Evolutionary conservation across 192 early-diverging fungal genomes (phyloP), one percentile per base, ranked within the genome.

Genomic region (Phlyctochytrium bullatum): DNA sequence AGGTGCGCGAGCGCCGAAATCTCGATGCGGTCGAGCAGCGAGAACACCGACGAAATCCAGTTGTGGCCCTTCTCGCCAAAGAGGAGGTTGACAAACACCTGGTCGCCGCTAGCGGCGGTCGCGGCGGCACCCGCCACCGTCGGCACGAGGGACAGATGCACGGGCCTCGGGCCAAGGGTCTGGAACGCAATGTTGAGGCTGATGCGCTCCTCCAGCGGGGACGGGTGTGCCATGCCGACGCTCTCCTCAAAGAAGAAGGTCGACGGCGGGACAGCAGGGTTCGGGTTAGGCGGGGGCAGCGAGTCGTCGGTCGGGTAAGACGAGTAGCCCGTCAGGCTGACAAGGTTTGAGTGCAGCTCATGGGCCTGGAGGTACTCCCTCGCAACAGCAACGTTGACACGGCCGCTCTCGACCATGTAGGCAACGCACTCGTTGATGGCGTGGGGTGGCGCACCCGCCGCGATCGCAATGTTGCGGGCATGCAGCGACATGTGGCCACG

Each of bases 371-470:
- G 72, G 65, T 89, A 89, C 27, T 84, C 82, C 23, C 80, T 73
- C 0, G 88, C 89, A 27, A 86, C 79, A 17, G 78, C 73, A 17
- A 86, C 68, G 27, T 77, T 83, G 62, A 91, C 89, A 20, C 77
- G 76, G 30, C 79, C 82, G 27, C 75, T 83, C 34, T 88, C 85
- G 35, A 91, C 83, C 89, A 91, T 91, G 62, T 78, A 83, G 2
- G 79, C 77, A 1, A 87, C 85, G 35, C 88, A 85, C 59, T 87
- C 87, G 25, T 79, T 81, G 33, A 91, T 85, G 6, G 86, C 79
- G 30, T 83, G 80, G 3, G 86, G 58, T 23, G 89, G 88, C 16
- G 88, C 86, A 36, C 89, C 89, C 4, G 89, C 89, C 17, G 87
- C 84, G 65, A 89, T 87, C 29, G 77, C 76, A 52, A 75, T 69